phyloP scores from a whole-genome alignment of 2,329 filamentous ascomycete species.

The Amauroascus niger region DNA sequence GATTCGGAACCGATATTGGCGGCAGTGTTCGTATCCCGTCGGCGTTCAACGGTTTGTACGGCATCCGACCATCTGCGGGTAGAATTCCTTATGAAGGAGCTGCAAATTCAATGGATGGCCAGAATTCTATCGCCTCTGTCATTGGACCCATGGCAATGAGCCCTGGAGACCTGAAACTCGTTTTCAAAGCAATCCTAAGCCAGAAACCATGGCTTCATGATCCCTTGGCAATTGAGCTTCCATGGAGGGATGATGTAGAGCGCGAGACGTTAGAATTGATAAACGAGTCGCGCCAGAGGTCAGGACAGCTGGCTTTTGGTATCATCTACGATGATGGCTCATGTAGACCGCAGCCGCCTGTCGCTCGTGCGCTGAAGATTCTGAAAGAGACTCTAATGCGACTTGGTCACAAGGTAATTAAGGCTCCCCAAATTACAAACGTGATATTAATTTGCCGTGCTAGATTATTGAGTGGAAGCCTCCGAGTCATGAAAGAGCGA shows the following conservation, averaged over 20 bases:
- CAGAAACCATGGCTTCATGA: slow-evolving; percentile 57
- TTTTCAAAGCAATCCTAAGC: slow-evolving; percentile 48
- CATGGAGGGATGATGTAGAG: slow-evolving; percentile 48
- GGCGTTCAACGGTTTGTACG: slow-evolving; percentile 51
- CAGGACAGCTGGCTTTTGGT: slow-evolving; percentile 44
- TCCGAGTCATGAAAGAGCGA: slow-evolving; percentile 38
- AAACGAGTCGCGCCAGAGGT: slow-evolving; percentile 24
- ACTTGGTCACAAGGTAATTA: slow-evolving; percentile 44
- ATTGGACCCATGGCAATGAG: slow-evolving; percentile 54
- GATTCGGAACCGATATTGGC: slow-evolving; percentile 48
- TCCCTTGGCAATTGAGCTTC: slow-evolving; percentile 55
- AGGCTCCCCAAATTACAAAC: neutral
- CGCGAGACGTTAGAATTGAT: slow-evolving; percentile 33
- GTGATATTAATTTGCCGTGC: neutral
- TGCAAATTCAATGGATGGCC: slow-evolving; percentile 56
- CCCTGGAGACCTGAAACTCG: slow-evolving; percentile 44
- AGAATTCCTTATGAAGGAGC: slow-evolving; percentile 48
- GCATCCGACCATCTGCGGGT: slow-evolving; percentile 46
- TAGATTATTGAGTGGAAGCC: slow-evolving; percentile 50
- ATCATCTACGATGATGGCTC: slow-evolving; percentile 45
- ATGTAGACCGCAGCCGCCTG: slow-evolving; percentile 48
- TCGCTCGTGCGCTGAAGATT: slow-evolving; percentile 45
- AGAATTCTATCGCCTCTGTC: slow-evolving; percentile 53
- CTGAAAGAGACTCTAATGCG: slow-evolving; percentile 42
- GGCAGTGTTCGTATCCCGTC: slow-evolving; percentile 51